Evolutionary conservation across 176 grass and related monocot genomes (phyloP).

Genomic region (Bothriochloa decipiens): DNA sequence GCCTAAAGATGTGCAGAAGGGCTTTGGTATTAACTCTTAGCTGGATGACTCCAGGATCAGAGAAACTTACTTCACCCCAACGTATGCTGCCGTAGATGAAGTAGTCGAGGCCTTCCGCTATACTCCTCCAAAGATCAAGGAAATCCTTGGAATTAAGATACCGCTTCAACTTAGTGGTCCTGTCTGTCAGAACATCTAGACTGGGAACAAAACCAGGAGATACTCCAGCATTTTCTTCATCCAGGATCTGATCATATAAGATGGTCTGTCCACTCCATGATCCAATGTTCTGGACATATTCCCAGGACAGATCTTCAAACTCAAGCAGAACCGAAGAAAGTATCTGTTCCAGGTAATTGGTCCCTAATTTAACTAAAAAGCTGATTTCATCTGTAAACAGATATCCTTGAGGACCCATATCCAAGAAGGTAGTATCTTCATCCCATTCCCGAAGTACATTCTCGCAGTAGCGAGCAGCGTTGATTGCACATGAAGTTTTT

Average conservation of each 20-base stretch:
- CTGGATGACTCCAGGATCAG: slow-evolving; percentile 58
- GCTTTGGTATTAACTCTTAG: slow-evolving; percentile 67
- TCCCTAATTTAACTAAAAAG: slow-evolving; percentile 74
- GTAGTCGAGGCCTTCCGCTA: slow-evolving; percentile 84
- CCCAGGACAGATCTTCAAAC: slow-evolving; percentile 86
- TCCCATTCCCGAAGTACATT: slow-evolving; percentile 77
- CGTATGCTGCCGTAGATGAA: slow-evolving; percentile 76
- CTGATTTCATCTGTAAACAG: slow-evolving; percentile 72
- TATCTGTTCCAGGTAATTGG: slow-evolving; percentile 81
- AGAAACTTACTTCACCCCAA: slow-evolving; percentile 59
- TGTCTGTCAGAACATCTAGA: slow-evolving; percentile 69
- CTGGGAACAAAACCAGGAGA: slow-evolving; percentile 65
- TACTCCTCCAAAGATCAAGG: slow-evolving; percentile 94
- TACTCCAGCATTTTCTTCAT: slow-evolving; percentile 63
- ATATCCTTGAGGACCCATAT: slow-evolving; percentile 57
- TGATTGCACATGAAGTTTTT: slow-evolving; percentile 69
- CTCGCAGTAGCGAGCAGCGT: slow-evolving; percentile 66
- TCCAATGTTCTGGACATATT: slow-evolving; percentile 77
- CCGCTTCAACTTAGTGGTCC: slow-evolving; percentile 55
- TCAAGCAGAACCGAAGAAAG: slow-evolving; percentile 81
- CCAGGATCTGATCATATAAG: slow-evolving; percentile 34
- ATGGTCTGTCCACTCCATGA: slow-evolving; percentile 42
- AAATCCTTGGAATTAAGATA: slow-evolving; percentile 92
- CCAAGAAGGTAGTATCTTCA: slow-evolving; percentile 75
- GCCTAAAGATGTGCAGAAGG: slow-evolving; percentile 68